Evolutionary conservation across 75 land plant species (phyloP), one percentile per base, ranked within the genome.

Genomic region (Cupressus sempervirens): DNA sequence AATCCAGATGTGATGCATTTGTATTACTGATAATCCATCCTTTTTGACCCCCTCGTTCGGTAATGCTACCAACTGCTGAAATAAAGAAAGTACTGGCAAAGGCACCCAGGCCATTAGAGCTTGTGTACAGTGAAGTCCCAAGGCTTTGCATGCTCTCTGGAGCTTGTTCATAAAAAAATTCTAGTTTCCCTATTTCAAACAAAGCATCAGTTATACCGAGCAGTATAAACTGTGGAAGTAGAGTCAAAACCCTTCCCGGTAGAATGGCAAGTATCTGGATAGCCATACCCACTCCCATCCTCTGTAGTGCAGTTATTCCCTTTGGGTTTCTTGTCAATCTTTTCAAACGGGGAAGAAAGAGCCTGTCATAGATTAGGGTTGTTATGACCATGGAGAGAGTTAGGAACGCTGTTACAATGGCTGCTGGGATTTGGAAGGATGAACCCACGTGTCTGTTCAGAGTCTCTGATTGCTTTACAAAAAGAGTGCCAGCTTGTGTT

Each of bases 21-120:
- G 95, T 89, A 89, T 97, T 95, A 83, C 94, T 92, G 32, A 84
- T 84, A 41, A 97, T 90, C 99, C 99, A 97, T 72, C 94, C 92
- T 26, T 80, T 26, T 40, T 84, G 87, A 1, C 91, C 92, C 70
- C 90, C 80, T 38, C 80, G 81, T 38, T 81, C 81, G 5, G 94
- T 94, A 23, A 92, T 50, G 32, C 86, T 32, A 5, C 90, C 76
- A 58, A 92, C 93, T 3, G 85, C 87, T 1, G 93, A 86, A n/a
- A 96, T 86, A 16, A 96, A 70, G 26, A 94, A 84, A 52, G 91
- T 90, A 35, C 94, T 93, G 0, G 91, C 36, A 70, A 93, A 94
- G 53, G 86, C 88, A 43, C 96, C 96, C 45, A 89, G 72, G 18
- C 94, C 96, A 12, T 87, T 62, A 20, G 54, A 86, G 15, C 89